Evolutionary conservation across 257 asterid species (phyloP), one percentile per base, ranked within the genome.

Genomic region (Misopates orontium): DNA sequence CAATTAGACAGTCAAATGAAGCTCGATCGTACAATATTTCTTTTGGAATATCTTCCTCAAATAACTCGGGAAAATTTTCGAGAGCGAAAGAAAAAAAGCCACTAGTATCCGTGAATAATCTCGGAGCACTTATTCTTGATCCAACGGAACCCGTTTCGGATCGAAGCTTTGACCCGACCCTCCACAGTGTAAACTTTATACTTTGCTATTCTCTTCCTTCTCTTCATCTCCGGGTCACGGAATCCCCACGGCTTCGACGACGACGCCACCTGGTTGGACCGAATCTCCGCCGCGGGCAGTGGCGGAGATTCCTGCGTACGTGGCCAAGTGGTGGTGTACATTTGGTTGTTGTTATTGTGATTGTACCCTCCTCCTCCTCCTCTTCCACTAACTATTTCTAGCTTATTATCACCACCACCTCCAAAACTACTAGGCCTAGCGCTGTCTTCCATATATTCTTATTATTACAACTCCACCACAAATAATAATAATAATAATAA

Each of bases 81-180:
- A 8, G 8, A 36, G 11, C 1, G 42, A 36, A 4, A 9, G 8
- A 3, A 36, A 9, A 3, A 36, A 36, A 3, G 11, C 1, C 1
- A 19, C 28, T 68, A 87, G 52, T 83, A 86, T 44, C 95, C 95
- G 73, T 89, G 92, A 59, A 89, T 86, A 58, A 89, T 78, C 64
- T 81, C 81, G 41, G 91, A 83, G 80, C 96, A 89, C 71, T 83
- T 89, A 72, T 72, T 82, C 69, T 76, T 83, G 67, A 89, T 74
- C 97, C 97, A 89, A 39, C 94, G 85, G 23, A 83, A 4, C 28
- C 97, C 89, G 49, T 79, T 85, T 69, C 77, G 84, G 25, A 89
- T 77, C 4, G 96, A 80, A 77, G 89, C 81, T 52, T 89, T 87
- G 31, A 89, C 87, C 73, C 88, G 81, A 20, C 97, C 93, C 79